A percentile compares a stretch with the other conserved stretches of the same genome.
phyloP scores from a whole-genome alignment of 163 green algal species.

The Prototheca wickerhamii region DNA sequence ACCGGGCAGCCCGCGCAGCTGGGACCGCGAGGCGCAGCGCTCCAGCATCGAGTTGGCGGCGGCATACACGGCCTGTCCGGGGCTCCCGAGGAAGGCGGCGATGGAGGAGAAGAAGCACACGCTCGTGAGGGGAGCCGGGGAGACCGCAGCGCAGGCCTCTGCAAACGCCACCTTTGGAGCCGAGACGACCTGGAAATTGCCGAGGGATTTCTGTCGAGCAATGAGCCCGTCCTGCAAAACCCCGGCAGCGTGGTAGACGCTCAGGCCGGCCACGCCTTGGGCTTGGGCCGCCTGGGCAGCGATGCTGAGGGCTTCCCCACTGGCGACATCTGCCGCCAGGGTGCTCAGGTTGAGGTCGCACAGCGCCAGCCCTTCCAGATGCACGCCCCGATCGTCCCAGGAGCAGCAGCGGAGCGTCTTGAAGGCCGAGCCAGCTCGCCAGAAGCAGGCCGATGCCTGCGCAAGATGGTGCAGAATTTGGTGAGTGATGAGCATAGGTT shows the following conservation, averaged over 20 bases:
- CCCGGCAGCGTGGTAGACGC: conserved; percentile 55
- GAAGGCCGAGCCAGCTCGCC: not conserved
- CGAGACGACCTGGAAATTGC: conserved; percentile 32
- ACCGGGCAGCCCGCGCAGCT: not conserved
- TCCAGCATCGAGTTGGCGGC: conserved; percentile 31
- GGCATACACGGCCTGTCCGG: conserved; percentile 56
- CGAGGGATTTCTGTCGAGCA: conserved; percentile 25
- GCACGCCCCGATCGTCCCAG: conserved; percentile 5
- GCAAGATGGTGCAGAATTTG: not conserved
- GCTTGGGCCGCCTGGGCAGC: not conserved
- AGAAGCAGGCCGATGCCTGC: conserved; percentile 12
- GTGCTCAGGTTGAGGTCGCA: not conserved
- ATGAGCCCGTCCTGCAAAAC: conserved; percentile 45
- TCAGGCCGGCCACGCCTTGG: not conserved
- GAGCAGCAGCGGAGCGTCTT: not conserved
- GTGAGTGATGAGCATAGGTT: not conserved
- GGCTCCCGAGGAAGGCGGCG: conserved; percentile 28
- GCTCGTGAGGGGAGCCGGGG: not conserved
- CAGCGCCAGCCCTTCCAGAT: not conserved
- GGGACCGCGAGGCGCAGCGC: conserved; percentile 1
- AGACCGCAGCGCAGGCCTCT: not conserved
- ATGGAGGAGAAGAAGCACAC: conserved; percentile 42
- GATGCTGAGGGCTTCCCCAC: not conserved
- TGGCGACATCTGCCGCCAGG: no score
- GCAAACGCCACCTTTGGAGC: conserved; percentile 30